Base-by-base conservation (phyloP, 345 rosid species). In the Noccaea caerulescens region DNA sequence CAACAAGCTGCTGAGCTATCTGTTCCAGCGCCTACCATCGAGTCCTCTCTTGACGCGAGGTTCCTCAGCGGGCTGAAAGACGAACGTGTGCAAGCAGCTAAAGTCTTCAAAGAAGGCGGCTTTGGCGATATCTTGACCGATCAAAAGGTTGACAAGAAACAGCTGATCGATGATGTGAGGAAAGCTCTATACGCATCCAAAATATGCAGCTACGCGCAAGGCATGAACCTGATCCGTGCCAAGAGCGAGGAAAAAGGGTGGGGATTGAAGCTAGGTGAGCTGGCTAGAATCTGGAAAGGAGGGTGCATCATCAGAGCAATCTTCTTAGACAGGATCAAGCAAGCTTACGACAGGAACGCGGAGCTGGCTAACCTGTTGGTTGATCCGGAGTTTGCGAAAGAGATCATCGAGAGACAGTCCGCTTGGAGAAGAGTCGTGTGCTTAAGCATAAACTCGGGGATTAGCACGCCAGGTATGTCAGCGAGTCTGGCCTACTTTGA, bases 1-100 rank as follows among this genome's bases (percentile, higher is more conserved):
- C 98, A 93, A 72, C 98, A 93, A 81, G 98, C 98, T 16, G 98
- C 98, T 50, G 97, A 93, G 69, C 82, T 93, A 9, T 93, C 98
- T 10, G 83, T 93, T 12, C 94, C 97, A 14, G 92, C 97, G 66
- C 98, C 98, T 11, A 93, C 98, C 45, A 91, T 93, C 51, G 96
- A 87, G 8, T 64, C 98, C 42, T 93, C 98, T 4, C 82, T 93
- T 70, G 98, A 93, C 68, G 86, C 92, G 16, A 82, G 98, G 80
- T 93, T 90, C 72, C 92, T 90, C 30, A 90, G 96, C 14, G 98
- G 98, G 41, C 78, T 93, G 37, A 93, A 93, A 82, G 97, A 90
- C 43, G 97, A 93, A 75, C 85, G 98, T 42, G 88, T 91, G 61
- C 66, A 86, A 75, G 98, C 98, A 23, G 87, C 97, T 56, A 86